phyloP scores from a whole-genome alignment of 805 yeast species.

The Kuraishia piskuri region DNA sequence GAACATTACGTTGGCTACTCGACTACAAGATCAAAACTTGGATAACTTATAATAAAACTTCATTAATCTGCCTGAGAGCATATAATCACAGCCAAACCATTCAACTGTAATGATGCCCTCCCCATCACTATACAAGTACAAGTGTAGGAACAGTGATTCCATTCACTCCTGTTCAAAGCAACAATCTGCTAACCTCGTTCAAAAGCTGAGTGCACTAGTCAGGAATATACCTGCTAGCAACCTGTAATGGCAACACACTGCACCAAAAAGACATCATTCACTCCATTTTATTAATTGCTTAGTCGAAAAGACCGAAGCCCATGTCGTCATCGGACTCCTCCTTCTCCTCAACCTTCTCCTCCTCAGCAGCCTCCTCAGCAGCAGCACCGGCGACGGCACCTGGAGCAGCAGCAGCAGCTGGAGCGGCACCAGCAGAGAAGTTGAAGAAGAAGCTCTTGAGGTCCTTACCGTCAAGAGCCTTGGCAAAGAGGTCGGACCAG shows the following conservation, averaged over 20 bases:
- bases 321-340: constrained; percentile 74
- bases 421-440: constrained; percentile 42
- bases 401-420: constrained; percentile 40
- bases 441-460: constrained; percentile 58
- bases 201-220: background rate
- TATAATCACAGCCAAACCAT: background rate
- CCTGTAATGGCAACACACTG: background rate
- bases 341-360: constrained; percentile 54
- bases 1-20: too few species aligned
- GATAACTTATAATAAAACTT: background rate
- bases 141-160: background rate
- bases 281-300: constrained; percentile 23
- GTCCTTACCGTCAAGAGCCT: constrained; percentile 76
- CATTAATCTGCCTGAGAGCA: constrained; percentile 1
- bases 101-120: background rate
- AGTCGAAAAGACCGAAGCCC: constrained; percentile 91
- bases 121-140: background rate
- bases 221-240: background rate
- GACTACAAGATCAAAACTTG: background rate
- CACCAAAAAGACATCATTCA: background rate
- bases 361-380: constrained; percentile 40
- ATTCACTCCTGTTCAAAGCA: background rate
- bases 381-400: constrained; percentile 38
- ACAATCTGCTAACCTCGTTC: background rate
- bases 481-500: constrained; percentile 79